Base-by-base conservation (phyloP, 2,329 filamentous ascomycete species). In the Colletotrichum spinosum region DNA sequence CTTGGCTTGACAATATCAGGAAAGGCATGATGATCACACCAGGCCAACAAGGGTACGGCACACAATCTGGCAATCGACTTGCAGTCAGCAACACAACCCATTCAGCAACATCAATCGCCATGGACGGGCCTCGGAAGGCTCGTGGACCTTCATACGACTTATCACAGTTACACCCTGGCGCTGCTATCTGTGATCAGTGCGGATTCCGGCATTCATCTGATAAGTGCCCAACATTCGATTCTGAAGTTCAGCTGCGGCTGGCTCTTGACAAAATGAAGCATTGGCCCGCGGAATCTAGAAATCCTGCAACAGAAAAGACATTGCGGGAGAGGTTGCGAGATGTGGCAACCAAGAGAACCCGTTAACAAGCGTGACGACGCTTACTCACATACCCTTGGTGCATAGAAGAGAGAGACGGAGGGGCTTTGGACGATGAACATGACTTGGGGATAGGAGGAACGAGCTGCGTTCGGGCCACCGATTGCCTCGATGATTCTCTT, bases 171-270 rank as follows among this genome's bases (percentile, higher is more conserved):
- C 52, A 63, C n/a, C 58, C 63, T 35, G 38, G 50, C 25, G 63
- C 63, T 45, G 25, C 42, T 25, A n/a, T 39, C 15, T 67, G 64
- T 42, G 50, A 34, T 33, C 46, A 38, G 5, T 67, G 64, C 55
- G 25, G 50, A 34, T 51, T 67, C 12, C 64, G 44, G 12, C 64
- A 67, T 55, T 37, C 55, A 15, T 46, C 39, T 25, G 17, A 8
- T 41, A 33, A 58, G 8, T 67, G 64, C 51, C 45, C 55, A 41
- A 25, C n/a, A 7, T 41, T 54, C 33, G 41, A 34, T 34, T 60
- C 64, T 13, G 60, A 69, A 25, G 41, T 41, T 38, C 60, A 69
- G 10, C 17, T 69, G 33, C 65, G 67, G 11, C 51, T 69, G 51
- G 60, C 65, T 42, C 56, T 69, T 15, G 67, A 69, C n/a, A 42